Base-by-base conservation (phyloP, 2,329 filamentous ascomycete species). In the Claviceps monticola region DNA sequence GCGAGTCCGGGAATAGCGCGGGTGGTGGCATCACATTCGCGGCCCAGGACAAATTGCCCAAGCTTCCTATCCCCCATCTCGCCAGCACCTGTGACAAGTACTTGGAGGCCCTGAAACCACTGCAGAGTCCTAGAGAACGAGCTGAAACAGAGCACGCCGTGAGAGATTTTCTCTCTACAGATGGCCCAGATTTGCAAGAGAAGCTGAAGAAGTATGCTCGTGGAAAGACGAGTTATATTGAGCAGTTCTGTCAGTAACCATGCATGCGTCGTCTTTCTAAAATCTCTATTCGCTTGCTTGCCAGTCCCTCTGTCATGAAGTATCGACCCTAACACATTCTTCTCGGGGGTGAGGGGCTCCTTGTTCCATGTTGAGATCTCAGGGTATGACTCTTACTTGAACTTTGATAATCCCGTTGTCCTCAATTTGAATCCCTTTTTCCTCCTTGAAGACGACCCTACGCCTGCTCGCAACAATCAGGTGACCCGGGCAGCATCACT, bases 301-400 rank as follows among this genome's bases (percentile, higher is more conserved):
- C 16, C n/a, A 34, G 19, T 26, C 41, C 11, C 17, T 48, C 42
- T 9, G 21, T 44, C 38, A 14, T 54, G 4, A 48, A 29, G 26
- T 13, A 4, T 17, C 7, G 23, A 38, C 4, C 42, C 42, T 51
- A 11, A 47, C 48, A 59, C 50, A 61, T 54, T 16, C 11, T 21
- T 2, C 3, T 21, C 3, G 29, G 26, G 7, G 29, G 9, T 11
- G 29, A 34, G 29, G 29, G 29, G 3, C 36, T 36, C 11, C 29
- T 17, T 17, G 8, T 21, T 21, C 5, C 41, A 19, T 29, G 13
- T 11, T 17, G 43, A n/a, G 23, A 14, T 39, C 3, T 5, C 55
- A 95, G 90, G 90, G 93, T 97, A 97, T 65, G 93, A 98, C 66
- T 97, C 93, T 34, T 98, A 97, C 64, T 76, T 98, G 56, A 97